Base-by-base conservation (phyloP, 305 asterid species). In the Striga hermonthica region DNA sequence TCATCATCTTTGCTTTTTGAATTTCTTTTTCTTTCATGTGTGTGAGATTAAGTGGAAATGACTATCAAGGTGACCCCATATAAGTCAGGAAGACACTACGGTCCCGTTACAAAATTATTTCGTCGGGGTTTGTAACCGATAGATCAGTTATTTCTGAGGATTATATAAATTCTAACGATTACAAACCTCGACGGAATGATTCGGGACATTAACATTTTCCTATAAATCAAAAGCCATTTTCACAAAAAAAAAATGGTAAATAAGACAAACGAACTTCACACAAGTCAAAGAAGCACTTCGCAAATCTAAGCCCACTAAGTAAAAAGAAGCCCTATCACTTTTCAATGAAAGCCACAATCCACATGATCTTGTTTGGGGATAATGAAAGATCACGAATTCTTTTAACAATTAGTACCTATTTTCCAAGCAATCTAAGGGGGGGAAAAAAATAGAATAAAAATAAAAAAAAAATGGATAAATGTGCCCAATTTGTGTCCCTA, bases 311-410 rank as follows among this genome's bases (percentile, higher is more conserved):
- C 73, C 72, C 74, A 72, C 71, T 59, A 40, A 60, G 12, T 52
- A 15, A 74, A 61, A 62, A 45, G 57, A 69, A 63, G 73, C 71
- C 62, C 72, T 79, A 69, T 74, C 83, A 83, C 84, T 78, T 81
- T 76, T 82, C 90, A 81, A 79, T 81, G 84, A 81, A 75, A 58
- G 60, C 81, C 78, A 85, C 83, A 75, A 72, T 69, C 89, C 93
- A 87, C 86, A 81, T 82, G 87, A 76, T 81, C 76, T 72, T 89
- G 83, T 78, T 82, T 79, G 72, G n/a, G 76, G 85, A 75, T 79
- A 70, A 74, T 75, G 82, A 78, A 79, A 79, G 75, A 81, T 82
- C 76, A 71, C 76, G 68, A 72, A 74, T 72, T 76, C 69, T 67
- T 68, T 72, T 56, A 72, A 75, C 78, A 50, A 71, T 74, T 72